Evolutionary conservation across 2,329 filamentous ascomycete species (phyloP), one percentile per base, ranked within the genome.

Genomic region (Graphilbum fragrans): DNA sequence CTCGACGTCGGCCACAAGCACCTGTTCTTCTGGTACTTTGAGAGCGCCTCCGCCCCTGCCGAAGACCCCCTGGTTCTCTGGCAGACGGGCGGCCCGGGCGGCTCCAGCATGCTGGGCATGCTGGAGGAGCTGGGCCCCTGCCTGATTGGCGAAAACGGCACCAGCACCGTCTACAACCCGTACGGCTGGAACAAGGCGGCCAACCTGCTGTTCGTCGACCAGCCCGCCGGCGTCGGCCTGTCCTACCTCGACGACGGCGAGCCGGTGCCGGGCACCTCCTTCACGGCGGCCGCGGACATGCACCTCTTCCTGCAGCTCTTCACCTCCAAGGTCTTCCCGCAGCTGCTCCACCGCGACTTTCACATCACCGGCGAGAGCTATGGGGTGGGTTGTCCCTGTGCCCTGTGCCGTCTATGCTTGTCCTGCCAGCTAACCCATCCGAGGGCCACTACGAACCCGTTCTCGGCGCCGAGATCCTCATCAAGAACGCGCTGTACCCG

Each of bases 21-120:
- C 51, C 72, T 71, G 14, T 80, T 79, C 56, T 81, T 80, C 57
- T 79, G 74, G 72, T 80, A 77, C 51, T 72, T 80, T 47, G 74
- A 79, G 51, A 63, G 74, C 16, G 64, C 71, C 23, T 38, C 36
- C 22, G 43, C 51, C 16, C 48, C 52, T 16, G 40, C 41, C 14
- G 37, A 40, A 9, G 58, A 58, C 1, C 60, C 60, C 2, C 48
- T 62, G 1, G 54, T 54, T 2, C 43, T 60, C 2, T 64, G 60
- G 55, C 51, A 61, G 33, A 63, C 62, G 35, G 63, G 63, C 22
- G 63, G 63, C 3, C 63, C 63, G 4, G 63, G 62, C 3, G 59
- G 55, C 43, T 58, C 55, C 18, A 59, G 57, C 22, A 59, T 63
- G 57, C 50, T 59, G 10, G 63, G 60, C 16, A 50, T 64, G n/a